Percentiles rank a stretch among this genome's conserved stretches.
These are phyloP conservation scores for Paecilomyces niveus DNA, from an alignment of 2,329 filamentous ascomycete genomes.

Conservation along the genomic window DNA sequence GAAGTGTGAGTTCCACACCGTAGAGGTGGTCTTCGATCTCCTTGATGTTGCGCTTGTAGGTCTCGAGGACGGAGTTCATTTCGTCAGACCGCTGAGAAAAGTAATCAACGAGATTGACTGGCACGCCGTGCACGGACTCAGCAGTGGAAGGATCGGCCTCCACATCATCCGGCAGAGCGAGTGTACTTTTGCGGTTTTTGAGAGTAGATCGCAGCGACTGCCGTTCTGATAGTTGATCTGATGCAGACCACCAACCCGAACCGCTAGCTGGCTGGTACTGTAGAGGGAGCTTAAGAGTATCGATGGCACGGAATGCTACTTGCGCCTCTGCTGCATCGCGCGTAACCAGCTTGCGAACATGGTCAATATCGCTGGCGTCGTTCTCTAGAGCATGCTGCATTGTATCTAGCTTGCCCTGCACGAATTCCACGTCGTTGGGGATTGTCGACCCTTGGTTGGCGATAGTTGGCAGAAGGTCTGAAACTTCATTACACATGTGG, in stretches of 20 bases:
- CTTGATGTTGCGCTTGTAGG: slow-evolving; percentile 52
- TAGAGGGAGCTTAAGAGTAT: slow-evolving; percentile 64
- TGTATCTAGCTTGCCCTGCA: slow-evolving; percentile 55
- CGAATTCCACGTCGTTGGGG: slow-evolving; percentile 57
- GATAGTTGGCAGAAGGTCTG: slow-evolving; percentile 61
- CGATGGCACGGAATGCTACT: slow-evolving; percentile 64
- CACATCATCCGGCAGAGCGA: slow-evolving; percentile 42
- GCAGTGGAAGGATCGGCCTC: slow-evolving; percentile 31
- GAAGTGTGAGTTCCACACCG: slow-evolving; percentile 54
- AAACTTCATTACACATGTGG: slow-evolving; percentile 62
- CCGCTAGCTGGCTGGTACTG: slow-evolving; percentile 50
- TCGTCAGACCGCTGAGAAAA: slow-evolving; percentile 58
- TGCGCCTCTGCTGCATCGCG: slow-evolving; percentile 64
- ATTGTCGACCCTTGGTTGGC: slow-evolving; percentile 59
- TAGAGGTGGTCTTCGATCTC: slow-evolving; percentile 61
- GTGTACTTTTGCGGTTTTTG: slow-evolving; percentile 29
- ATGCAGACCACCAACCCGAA: slow-evolving; percentile 32
- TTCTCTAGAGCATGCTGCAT: slow-evolving; percentile 57
- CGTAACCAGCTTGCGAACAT: slow-evolving; percentile 51
- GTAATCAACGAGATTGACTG: slow-evolving; percentile 55
- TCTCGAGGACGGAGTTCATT: slow-evolving; percentile 51
- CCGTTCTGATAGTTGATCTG: slow-evolving; percentile 32
- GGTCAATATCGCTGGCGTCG: slow-evolving; percentile 55
- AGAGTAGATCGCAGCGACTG: slow-evolving; percentile 32
- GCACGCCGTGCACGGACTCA: slow-evolving; percentile 44